Conservation (phyloP, 805 yeast genomes). For the Candida germanica region DNA sequence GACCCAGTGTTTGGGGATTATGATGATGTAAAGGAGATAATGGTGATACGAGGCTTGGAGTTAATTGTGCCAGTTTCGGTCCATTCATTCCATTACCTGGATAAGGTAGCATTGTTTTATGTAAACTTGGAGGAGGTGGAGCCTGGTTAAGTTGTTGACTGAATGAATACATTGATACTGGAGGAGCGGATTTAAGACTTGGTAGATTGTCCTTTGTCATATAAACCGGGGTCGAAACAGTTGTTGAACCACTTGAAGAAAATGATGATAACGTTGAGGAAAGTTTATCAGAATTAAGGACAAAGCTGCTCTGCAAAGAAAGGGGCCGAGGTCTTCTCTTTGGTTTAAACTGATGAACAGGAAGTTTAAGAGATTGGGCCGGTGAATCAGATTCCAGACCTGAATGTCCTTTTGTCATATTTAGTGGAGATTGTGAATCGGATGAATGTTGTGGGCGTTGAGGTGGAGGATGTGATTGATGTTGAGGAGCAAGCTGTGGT, state of each 20-base stretch:
- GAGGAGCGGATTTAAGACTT: conserved; percentile 23
- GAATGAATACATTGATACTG: conserved; percentile 17
- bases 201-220: neutral
- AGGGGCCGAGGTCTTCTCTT: conserved; percentile 40
- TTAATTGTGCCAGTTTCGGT: conserved; percentile 20
- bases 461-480: no score
- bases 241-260: conserved; percentile 8
- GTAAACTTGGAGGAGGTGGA: conserved; percentile 5
- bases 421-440: neutral
- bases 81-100: conserved; percentile 2
- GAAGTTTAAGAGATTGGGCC: conserved; percentile 1
- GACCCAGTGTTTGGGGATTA: conserved; percentile 15
- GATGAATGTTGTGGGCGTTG: neutral
- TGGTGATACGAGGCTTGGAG: conserved; percentile 35
- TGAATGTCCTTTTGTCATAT: neutral
- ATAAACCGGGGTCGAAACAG: conserved; percentile 9
- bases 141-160: conserved; percentile 11
- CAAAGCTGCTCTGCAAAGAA: conserved; percentile 31
- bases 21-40: conserved; percentile 39
- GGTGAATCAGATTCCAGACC: neutral
- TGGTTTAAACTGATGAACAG: conserved; percentile 28
- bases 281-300: conserved; percentile 17
- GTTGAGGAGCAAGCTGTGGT: neutral
- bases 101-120: conserved; percentile 7
- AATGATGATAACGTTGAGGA: conserved; percentile 12